phyloP scores from a whole-genome alignment of 176 grass and related monocot species.

The Cenchrus americanus region DNA sequence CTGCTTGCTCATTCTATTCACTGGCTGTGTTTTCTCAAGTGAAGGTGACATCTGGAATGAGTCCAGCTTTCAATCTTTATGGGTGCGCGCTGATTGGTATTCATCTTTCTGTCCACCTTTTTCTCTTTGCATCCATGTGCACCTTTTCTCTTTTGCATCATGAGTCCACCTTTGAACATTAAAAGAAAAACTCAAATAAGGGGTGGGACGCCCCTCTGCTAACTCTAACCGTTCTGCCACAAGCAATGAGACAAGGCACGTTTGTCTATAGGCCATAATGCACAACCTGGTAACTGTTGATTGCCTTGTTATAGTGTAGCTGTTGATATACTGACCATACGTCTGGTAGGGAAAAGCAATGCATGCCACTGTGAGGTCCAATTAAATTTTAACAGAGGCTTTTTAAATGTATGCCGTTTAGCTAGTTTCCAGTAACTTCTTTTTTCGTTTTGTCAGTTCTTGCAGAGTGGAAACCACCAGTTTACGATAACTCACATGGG shows the following conservation, averaged over 20 bases:
- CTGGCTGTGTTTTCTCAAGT: constrained; percentile 36
- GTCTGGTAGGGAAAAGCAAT: neutral
- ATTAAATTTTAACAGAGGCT: constrained; percentile 1
- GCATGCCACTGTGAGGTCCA: neutral
- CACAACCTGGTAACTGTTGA: neutral
- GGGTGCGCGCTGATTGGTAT: constrained; percentile 93
- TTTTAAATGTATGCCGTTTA: neutral
- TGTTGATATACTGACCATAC: constrained; percentile 9
- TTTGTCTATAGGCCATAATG: neutral
- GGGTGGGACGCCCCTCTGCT: neutral
- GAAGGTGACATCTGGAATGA: constrained; percentile 99
- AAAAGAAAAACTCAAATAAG: neutral
- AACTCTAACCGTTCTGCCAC: neutral
- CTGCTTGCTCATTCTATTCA: constrained; percentile 32
- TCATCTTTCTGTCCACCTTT: constrained; percentile 24
- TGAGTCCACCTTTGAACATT: neutral
- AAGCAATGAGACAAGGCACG: neutral
- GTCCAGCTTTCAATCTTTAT: constrained; percentile 95
- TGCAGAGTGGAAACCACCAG: constrained; percentile 99
- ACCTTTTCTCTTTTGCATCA: neutral
- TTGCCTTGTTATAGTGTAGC: neutral
- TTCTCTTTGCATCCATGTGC: neutral
- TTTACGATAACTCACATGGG: constrained; percentile 93
- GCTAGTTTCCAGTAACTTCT: constrained; percentile 44
- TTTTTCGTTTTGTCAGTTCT: constrained; percentile 63